Conservation (phyloP, 805 yeast genomes). For the Lachancea kluyveri region DNA sequence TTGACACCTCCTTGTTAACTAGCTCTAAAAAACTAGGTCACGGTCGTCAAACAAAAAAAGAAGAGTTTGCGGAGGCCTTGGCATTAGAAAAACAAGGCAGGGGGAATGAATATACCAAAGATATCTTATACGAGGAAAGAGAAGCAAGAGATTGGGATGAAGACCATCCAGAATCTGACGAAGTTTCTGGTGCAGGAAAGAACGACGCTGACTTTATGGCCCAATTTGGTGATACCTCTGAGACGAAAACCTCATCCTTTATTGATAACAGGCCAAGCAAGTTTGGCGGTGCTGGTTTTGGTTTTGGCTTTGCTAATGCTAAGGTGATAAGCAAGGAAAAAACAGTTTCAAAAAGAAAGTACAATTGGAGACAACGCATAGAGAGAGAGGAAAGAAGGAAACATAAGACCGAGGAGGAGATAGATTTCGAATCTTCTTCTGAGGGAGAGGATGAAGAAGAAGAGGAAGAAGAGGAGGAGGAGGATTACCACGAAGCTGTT, state of each 20-base stretch:
- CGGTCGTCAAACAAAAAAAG: conserved; percentile 61
- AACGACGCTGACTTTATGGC: conserved; percentile 24
- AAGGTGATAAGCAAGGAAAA: conserved; percentile 38
- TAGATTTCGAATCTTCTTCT: conserved; percentile 44
- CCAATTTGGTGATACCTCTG: conserved; percentile 19
- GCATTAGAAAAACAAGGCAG: conserved; percentile 67
- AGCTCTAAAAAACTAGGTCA: conserved; percentile 77
- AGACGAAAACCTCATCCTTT: conserved; percentile 37
- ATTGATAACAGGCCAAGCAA: conserved; percentile 66
- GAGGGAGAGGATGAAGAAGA: conserved; percentile 13
- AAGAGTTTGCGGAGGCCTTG: conserved; percentile 69
- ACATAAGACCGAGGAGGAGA: conserved; percentile 48
- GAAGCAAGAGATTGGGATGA: conserved; percentile 57
- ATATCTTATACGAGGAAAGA: conserved; percentile 64
- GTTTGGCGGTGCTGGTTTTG: conserved; percentile 56
- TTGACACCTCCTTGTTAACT: conserved; percentile 64
- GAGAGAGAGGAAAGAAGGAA: conserved; percentile 41
- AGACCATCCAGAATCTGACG: conserved; percentile 18
- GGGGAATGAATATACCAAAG: conserved; percentile 51
- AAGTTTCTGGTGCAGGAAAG: conserved; percentile 17
- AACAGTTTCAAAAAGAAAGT: conserved; percentile 41
- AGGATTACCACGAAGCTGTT: conserved; percentile 5
- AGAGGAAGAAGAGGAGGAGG: conserved; percentile 26
- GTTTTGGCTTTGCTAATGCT: conserved; percentile 61
- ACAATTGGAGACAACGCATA: conserved; percentile 66